These are phyloP conservation scores for Russula griseocarnosa DNA, from an alignment of 768 basidiomycete genomes.

Conservation along the genomic window DNA sequence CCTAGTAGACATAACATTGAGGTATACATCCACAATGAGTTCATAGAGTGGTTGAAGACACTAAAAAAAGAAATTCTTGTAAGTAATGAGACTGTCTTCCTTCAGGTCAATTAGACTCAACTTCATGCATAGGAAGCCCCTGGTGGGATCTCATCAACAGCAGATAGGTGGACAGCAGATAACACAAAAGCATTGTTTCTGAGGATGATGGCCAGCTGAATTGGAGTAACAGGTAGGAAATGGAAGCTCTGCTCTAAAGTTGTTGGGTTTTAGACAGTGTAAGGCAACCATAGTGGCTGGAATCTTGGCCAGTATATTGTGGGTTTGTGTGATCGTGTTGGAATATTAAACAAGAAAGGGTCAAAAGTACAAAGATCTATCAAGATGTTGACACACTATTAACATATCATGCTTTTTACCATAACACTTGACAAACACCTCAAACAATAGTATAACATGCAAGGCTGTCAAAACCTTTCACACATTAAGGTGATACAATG, in stretches of 20 bases:
- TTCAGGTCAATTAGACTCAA: not conserved
- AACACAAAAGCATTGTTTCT: not conserved
- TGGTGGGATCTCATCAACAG: too few species aligned
- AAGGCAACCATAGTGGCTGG: conserved; percentile 2
- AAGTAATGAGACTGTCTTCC: not conserved
- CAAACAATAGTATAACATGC: not conserved
- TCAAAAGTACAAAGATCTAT: not conserved
- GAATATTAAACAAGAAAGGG: not conserved
- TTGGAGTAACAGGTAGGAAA: not conserved
- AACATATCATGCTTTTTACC: not conserved
- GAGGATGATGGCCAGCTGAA: not conserved
- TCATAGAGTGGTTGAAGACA: not conserved
- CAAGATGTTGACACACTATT: not conserved
- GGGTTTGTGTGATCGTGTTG: not conserved
- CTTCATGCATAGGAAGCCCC: not conserved
- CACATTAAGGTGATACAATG: not conserved
- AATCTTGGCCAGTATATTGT: conserved; percentile 3
- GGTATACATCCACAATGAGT: conserved; percentile 4
- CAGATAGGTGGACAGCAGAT: too few species aligned
- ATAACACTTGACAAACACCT: not conserved
- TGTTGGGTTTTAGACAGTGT: not conserved
- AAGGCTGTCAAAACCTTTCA: not conserved
- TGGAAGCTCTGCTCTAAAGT: not conserved
- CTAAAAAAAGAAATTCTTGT: not conserved
- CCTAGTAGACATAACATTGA: not conserved